Percentiles rank a stretch among this genome's conserved stretches.
phyloP scores from a whole-genome alignment of 2,329 filamentous ascomycete species.

The Claviceps pazoutovae region DNA sequence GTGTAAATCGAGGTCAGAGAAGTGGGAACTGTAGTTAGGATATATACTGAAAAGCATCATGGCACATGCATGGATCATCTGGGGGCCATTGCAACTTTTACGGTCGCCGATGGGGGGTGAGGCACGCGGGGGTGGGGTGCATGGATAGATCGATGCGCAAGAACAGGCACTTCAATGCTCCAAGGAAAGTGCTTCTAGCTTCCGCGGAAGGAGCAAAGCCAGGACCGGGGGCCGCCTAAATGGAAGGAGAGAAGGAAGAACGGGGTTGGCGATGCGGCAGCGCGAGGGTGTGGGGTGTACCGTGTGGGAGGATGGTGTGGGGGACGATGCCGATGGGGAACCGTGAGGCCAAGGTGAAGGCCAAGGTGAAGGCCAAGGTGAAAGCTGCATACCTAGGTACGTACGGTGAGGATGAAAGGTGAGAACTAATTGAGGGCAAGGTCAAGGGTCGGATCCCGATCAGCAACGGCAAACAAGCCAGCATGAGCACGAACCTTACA shows the following conservation, averaged over 20 bases:
- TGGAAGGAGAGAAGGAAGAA: neutral
- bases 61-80: slow-evolving; percentile 13
- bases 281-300: neutral
- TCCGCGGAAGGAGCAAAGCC: slow-evolving; percentile 1
- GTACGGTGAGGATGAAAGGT: too few relatives aligned
- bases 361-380: neutral
- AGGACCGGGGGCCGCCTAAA: neutral
- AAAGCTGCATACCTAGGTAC: too few relatives aligned
- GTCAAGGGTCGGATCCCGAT: too few relatives aligned
- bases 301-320: neutral
- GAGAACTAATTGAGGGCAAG: too few relatives aligned
- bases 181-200: slow-evolving; percentile 1
- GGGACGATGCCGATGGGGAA: neutral
- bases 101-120: neutral
- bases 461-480: too few relatives aligned
- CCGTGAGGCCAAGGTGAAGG: neutral
- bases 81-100: neutral
- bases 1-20: neutral
- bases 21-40: slow-evolving; percentile 5
- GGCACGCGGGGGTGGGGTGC: neutral
- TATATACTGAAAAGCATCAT: slow-evolving; percentile 12
- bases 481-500: neutral
- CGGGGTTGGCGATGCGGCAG: neutral
- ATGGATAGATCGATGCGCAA: neutral
- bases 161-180: neutral